These are phyloP conservation scores for Cryptosporidium tyzzeri DNA, from an alignment of 169 alveolate genomes.

Conservation along the genomic window DNA sequence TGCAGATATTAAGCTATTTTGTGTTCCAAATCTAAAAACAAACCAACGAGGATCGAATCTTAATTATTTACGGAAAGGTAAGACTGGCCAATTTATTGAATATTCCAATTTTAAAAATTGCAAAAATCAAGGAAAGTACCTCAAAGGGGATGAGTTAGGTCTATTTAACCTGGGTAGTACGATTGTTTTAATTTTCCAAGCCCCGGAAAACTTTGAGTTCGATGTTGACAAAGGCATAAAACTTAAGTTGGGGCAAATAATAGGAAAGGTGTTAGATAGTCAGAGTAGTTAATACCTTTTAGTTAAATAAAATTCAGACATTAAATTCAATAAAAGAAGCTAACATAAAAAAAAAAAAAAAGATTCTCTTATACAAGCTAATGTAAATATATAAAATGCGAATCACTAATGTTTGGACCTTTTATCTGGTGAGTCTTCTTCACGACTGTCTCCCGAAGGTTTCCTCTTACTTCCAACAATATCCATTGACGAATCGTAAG, in stretches of 20 bases:
- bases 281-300: neutral
- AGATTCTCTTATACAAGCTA: neutral
- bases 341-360: neutral
- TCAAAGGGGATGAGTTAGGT: slow-evolving; percentile 90
- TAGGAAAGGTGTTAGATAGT: slow-evolving; percentile 13
- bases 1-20: slow-evolving; percentile 85
- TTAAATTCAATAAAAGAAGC: neutral
- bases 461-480: slow-evolving; percentile 42
- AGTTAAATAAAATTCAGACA: neutral
- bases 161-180: slow-evolving; percentile 90
- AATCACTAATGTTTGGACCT: slow-evolving; percentile 10
- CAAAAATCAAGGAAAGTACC: slow-evolving; percentile 67
- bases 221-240: slow-evolving; percentile 81
- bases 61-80: slow-evolving; percentile 72
- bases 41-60: slow-evolving; percentile 78
- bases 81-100: slow-evolving; percentile 37
- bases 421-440: slow-evolving; percentile 43
- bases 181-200: slow-evolving; percentile 87
- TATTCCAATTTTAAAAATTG: slow-evolving; percentile 36
- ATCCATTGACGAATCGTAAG: slow-evolving; percentile 58
- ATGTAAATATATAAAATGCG: neutral
- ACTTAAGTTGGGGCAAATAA: slow-evolving; percentile 77
- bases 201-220: slow-evolving; percentile 83
- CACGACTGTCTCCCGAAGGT: slow-evolving; percentile 4
- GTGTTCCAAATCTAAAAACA: slow-evolving; percentile 82